phyloP scores from a whole-genome alignment of 192 early-diverging fungal genomes.

The Mortierella claussenii region DNA sequence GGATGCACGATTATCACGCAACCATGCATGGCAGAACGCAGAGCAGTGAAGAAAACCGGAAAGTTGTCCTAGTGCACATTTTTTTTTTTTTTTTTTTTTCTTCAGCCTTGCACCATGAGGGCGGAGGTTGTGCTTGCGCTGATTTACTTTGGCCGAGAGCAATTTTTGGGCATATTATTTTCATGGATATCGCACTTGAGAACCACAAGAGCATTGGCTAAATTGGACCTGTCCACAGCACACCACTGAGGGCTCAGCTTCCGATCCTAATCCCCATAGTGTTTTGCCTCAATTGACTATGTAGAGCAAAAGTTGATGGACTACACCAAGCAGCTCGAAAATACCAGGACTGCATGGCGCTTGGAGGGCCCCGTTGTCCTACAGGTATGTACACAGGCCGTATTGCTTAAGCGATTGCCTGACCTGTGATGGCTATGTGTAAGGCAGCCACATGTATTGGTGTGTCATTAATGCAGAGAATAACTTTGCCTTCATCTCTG shows the following conservation, averaged over 20 bases:
- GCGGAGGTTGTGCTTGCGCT: too few relatives aligned
- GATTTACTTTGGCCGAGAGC: too few relatives aligned
- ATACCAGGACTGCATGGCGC: slow-evolving; percentile 36
- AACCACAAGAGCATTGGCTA: too few relatives aligned
- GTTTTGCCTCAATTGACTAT: neutral
- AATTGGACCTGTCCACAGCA: too few relatives aligned
- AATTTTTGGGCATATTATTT: too few relatives aligned
- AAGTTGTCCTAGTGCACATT: neutral
- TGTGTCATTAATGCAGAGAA: neutral
- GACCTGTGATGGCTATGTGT: too few relatives aligned
- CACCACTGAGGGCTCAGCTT: too few relatives aligned
- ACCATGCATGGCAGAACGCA: neutral
- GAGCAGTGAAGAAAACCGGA: neutral
- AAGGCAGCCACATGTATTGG: too few relatives aligned
- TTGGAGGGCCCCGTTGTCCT: slow-evolving; percentile 40
- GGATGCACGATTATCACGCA: too few relatives aligned
- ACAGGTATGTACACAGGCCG: slow-evolving; percentile 14
- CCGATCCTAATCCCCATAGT: neutral
- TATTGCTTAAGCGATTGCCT: too few relatives aligned
- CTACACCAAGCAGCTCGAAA: slow-evolving; percentile 38
- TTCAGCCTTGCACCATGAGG: neutral
- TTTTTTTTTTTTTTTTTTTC: neutral
- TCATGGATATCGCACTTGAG: too few relatives aligned
- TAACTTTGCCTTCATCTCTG: neutral
- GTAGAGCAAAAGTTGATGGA: slow-evolving; percentile 49